Evolutionary conservation across 768 basidiomycete species (phyloP).

Genomic region (Tephrocybe sp.): DNA sequence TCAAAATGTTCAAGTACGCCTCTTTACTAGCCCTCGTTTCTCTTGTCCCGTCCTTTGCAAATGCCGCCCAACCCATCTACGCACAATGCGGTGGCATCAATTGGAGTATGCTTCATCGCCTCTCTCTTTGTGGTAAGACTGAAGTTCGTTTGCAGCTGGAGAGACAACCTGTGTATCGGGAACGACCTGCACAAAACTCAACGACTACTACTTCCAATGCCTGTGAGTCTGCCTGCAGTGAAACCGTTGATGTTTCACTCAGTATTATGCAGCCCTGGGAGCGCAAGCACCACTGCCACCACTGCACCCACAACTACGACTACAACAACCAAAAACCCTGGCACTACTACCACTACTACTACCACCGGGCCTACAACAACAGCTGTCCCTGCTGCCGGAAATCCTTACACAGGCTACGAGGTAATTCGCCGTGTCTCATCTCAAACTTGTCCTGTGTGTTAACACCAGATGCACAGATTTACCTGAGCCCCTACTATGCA

Average conservation of each 20-base stretch:
- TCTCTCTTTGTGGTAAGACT: not conserved
- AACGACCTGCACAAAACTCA: constrained; percentile 29
- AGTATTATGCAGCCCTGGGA: constrained; percentile 14
- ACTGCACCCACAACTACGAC: constrained; percentile 10
- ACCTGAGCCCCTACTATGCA: constrained; percentile 55
- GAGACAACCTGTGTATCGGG: constrained; percentile 40
- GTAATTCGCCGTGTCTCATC: constrained; percentile 23
- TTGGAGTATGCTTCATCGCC: constrained; percentile 36
- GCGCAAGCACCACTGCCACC: constrained; percentile 12
- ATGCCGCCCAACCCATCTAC: constrained; percentile 40
- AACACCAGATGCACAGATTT: constrained; percentile 31
- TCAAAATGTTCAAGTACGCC: constrained; percentile 46
- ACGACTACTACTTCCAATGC: constrained; percentile 41
- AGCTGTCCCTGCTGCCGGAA: constrained; percentile 41
- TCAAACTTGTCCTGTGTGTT: not conserved
- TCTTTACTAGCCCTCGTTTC: constrained; percentile 40
- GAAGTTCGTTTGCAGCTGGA: constrained; percentile 25
- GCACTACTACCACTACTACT: not conserved
- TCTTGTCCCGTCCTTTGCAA: constrained; percentile 41
- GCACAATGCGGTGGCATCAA: constrained; percentile 54
- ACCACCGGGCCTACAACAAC: constrained; percentile 28
- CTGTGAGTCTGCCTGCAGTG: constrained; percentile 24
- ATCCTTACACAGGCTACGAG: constrained; percentile 50
- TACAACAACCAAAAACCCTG: constrained; percentile 17
- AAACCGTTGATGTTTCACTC: not conserved